Conservation (phyloP, 2,329 filamentous ascomycete species). For the Stagonosporopsis vannaccii region DNA sequence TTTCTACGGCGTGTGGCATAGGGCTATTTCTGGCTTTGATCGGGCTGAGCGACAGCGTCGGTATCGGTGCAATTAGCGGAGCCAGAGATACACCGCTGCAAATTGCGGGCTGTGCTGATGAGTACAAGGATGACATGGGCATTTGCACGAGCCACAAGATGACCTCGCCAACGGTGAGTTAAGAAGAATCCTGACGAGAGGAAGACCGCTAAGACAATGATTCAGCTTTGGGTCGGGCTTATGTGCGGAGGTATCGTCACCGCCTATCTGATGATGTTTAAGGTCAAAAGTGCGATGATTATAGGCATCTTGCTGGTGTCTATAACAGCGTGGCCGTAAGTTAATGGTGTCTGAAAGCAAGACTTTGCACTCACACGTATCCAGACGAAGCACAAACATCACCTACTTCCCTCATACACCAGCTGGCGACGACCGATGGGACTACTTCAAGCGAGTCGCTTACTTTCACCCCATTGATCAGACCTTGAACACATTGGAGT, state of each 20-base stretch:
- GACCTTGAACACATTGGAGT: slow-evolving; percentile 75
- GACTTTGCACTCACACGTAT: slow-evolving; percentile 24
- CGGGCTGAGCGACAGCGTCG: slow-evolving; percentile 78
- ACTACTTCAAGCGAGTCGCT: slow-evolving; percentile 87
- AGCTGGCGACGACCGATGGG: slow-evolving; percentile 72
- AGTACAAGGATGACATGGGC: slow-evolving; percentile 59
- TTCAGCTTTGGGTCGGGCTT: slow-evolving; percentile 81
- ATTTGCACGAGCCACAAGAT: slow-evolving; percentile 75
- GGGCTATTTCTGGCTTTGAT: slow-evolving; percentile 81
- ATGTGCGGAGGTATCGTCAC: slow-evolving; percentile 85
- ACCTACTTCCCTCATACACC: slow-evolving; percentile 80
- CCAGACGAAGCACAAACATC: slow-evolving; percentile 68
- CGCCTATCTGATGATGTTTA: slow-evolving; percentile 81
- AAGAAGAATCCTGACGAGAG: not conserved
- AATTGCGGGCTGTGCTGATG: slow-evolving; percentile 74
- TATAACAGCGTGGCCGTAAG: slow-evolving; percentile 82
- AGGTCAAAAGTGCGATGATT: slow-evolving; percentile 86
- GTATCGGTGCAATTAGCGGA: slow-evolving; percentile 80
- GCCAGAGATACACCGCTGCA: slow-evolving; percentile 69
- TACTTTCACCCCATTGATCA: slow-evolving; percentile 78
- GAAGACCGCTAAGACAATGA: slow-evolving; percentile 10
- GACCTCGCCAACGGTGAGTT: slow-evolving; percentile 70
- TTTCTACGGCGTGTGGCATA: slow-evolving; percentile 85
- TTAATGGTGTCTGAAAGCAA: not conserved
- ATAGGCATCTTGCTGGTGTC: slow-evolving; percentile 82